Conservation (phyloP, 495 filamentous ascomycete genomes). For the Talaromyces proteolyticus region DNA sequence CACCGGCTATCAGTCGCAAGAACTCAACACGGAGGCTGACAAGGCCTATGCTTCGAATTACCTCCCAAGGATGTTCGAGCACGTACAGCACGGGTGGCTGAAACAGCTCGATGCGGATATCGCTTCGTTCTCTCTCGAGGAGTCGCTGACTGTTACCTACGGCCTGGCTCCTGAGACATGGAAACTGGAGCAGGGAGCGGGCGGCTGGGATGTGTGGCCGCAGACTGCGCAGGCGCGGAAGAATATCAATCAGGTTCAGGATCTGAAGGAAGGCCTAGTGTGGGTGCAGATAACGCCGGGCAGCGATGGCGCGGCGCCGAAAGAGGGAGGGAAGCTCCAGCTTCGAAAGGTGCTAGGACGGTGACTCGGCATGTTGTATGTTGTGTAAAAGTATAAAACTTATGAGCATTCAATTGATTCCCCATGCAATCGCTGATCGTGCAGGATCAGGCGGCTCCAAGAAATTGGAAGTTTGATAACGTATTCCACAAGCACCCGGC, state of each 20-base stretch:
- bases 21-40: slow-evolving; percentile 10
- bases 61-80: slow-evolving; percentile 6
- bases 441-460: no score
- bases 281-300: not conserved
- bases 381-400: no score
- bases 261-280: not conserved
- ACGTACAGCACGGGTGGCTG: slow-evolving; percentile 7
- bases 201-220: slow-evolving; percentile 8
- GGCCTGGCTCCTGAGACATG: slow-evolving; percentile 1
- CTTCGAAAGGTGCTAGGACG: not conserved
- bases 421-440: no score
- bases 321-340: not conserved
- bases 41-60: slow-evolving; percentile 6
- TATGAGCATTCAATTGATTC: no score
- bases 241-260: not conserved
- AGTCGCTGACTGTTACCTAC: not conserved
- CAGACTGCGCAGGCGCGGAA: not conserved
- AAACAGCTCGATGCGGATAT: slow-evolving; percentile 9
- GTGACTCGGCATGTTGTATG: no score
- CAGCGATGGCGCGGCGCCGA: not conserved
- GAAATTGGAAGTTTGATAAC: no score
- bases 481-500: no score
- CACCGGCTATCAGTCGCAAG: slow-evolving; percentile 10
- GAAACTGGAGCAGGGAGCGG: not conserved
- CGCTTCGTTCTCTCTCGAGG: not conserved